These are phyloP conservation scores for Viridothelium virens DNA, from an alignment of 495 filamentous ascomycete species.

Conservation along the genomic window DNA sequence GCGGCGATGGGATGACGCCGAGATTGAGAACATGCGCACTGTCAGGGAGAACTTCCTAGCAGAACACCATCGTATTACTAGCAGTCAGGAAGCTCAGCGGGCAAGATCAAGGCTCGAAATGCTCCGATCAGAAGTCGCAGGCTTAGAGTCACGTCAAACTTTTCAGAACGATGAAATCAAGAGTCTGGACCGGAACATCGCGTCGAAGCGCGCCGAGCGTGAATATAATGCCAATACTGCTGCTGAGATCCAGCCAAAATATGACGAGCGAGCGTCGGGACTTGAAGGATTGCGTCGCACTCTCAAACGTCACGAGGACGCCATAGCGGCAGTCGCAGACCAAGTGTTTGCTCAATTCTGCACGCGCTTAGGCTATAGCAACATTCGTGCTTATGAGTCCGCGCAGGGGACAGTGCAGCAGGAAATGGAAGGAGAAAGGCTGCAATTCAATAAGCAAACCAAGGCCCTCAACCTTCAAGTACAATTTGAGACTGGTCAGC, in stretches of 20 bases:
- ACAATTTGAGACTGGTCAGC: conserved; percentile 64
- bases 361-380: conserved; percentile 71
- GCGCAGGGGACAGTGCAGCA: conserved; percentile 88
- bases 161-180: conserved; percentile 68
- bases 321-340: conserved; percentile 81
- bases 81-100: conserved; percentile 55
- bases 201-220: conserved; percentile 77
- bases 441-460: conserved; percentile 78
- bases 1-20: conserved; percentile 80
- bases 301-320: conserved; percentile 61
- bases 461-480: conserved; percentile 70
- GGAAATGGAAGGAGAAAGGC: conserved; percentile 75
- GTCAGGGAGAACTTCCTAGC: conserved; percentile 61
- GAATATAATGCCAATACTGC: conserved; percentile 63
- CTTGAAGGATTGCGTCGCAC: conserved; percentile 58
- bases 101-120: conserved; percentile 59
- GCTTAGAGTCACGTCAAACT: conserved; percentile 68
- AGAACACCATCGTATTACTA: conserved; percentile 69
- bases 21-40: conserved; percentile 71
- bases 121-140: conserved; percentile 69
- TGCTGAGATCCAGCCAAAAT: conserved; percentile 67
- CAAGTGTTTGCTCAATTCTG: conserved; percentile 84
- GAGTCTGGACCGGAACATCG: conserved; percentile 75
- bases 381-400: conserved; percentile 86
- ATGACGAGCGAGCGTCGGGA: conserved; percentile 57